phyloP scores from a whole-genome alignment of 2,329 filamentous ascomycete genomes.

The Venturia oleaginea region DNA sequence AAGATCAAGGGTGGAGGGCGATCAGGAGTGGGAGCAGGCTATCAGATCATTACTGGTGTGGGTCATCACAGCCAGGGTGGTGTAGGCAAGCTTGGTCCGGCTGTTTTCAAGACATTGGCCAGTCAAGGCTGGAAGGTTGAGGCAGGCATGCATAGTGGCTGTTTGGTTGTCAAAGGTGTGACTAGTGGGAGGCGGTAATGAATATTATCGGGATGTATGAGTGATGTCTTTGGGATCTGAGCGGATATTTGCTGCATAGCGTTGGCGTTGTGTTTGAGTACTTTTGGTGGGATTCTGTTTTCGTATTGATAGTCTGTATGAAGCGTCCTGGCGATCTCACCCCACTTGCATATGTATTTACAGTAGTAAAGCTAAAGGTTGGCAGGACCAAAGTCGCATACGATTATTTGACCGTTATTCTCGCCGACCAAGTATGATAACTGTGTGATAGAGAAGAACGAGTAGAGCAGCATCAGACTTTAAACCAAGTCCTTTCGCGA shows the following conservation, averaged over 20 bases:
- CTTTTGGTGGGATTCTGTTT: background rate
- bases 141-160: slow-evolving; percentile 51
- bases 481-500: too few species aligned
- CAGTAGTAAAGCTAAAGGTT: too few species aligned
- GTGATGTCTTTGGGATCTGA: background rate
- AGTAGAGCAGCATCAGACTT: too few species aligned
- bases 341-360: background rate
- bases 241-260: background rate
- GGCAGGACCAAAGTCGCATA: too few species aligned
- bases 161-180: slow-evolving; percentile 58
- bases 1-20: slow-evolving; percentile 40
- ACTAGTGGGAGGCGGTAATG: slow-evolving; percentile 20
- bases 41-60: slow-evolving; percentile 70
- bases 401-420: too few species aligned
- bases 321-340: background rate
- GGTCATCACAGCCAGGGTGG: slow-evolving; percentile 73
- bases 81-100: slow-evolving; percentile 64
- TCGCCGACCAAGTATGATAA: too few species aligned
- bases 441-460: too few species aligned
- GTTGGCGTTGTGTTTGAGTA: background rate
- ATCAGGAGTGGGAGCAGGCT: slow-evolving; percentile 43
- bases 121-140: slow-evolving; percentile 78
- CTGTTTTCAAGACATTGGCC: slow-evolving; percentile 66
- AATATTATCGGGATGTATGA: background rate
- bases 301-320: background rate